Base-by-base conservation (phyloP, 305 asterid genomes). In the Fraxinus nigra region DNA sequence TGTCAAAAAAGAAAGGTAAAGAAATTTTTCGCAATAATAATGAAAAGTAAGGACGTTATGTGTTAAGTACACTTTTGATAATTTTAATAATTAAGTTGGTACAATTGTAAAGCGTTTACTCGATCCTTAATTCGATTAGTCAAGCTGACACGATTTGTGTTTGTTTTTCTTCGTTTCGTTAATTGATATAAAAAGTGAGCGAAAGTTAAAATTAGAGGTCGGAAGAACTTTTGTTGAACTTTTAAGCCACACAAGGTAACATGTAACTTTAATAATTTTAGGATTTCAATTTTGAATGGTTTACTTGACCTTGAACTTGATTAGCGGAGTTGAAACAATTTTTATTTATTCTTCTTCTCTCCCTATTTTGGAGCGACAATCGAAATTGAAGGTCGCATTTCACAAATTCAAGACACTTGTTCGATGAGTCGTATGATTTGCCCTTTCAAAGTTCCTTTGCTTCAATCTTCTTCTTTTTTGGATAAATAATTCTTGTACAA, bases 371-470 rank as follows among this genome's bases (percentile, higher is more conserved):
- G 20, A 48, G 59, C 7, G 5, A 4, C 20, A 2, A 0, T 14
- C 0, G 22, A 48, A 48, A 48, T 48, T 48, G 61, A 48, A 48
- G 18, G 56, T 48, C 0, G 2, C 8, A 48, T 54, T 54, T 54
- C 84, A 59, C 67, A 54, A 46, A 40, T 48, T 73, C 10, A 73
- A 72, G 78, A 81, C 32, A 73, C 67, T 18, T 2, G 51, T 32
- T 75, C 51, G 67, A 35, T 54, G 51, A 75, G 10, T 48, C 61
- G 6, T 16, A 48, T 1, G 61, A 48, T 48, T 46, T 59, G 18
- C 61, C 20, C 14, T 32, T 54, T 75, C 32, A 26, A 75, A 4
- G 10, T 37, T 11, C 11, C 16, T 43, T 38, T 22, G 16, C 33
- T 5, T 10, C 54, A 24, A 38, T 9, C n/a, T 8, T 20, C 2